Evolutionary conservation across 306 rosid genomes (phyloP).

Genomic region (Castanospermum australe): DNA sequence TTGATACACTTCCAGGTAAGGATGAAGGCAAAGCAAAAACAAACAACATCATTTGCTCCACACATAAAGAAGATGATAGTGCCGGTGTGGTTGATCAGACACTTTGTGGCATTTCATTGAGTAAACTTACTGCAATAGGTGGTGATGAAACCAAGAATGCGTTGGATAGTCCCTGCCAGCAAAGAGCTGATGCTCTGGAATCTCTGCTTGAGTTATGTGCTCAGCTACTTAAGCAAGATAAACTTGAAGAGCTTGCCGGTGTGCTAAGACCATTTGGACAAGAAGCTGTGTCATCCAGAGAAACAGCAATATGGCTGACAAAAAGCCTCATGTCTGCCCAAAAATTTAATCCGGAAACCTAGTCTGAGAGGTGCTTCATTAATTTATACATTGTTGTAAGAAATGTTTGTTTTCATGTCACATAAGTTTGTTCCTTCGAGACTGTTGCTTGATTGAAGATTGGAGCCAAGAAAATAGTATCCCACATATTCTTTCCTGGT

Average conservation of each 20-base stretch:
- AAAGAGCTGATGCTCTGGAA: conserved; percentile 86
- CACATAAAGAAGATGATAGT: conserved; percentile 30
- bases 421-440: conserved; percentile 36
- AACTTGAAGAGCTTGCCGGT: conserved; percentile 84
- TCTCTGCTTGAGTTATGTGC: conserved; percentile 89
- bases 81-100: conserved; percentile 16
- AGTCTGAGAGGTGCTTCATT: conserved; percentile 24
- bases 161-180: conserved; percentile 55
- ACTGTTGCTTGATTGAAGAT: conserved; percentile 47
- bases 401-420: conserved; percentile 31
- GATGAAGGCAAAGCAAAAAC: conserved; percentile 36
- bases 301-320: conserved; percentile 92
- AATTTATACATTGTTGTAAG: conserved; percentile 34
- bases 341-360: conserved; percentile 58
- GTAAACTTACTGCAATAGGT: conserved; percentile 26
- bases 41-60: conserved; percentile 24
- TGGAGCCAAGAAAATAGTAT: conserved; percentile 34
- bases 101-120: conserved; percentile 21
- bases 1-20: conserved; percentile 28
- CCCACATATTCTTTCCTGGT: conserved; percentile 35
- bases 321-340: conserved; percentile 81
- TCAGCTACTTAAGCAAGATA: conserved; percentile 81
- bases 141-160: conserved; percentile 43
- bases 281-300: conserved; percentile 83
- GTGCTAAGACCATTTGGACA: conserved; percentile 81